Base-by-base conservation (phyloP, 768 basidiomycete genomes). In the Xerocomellus dryophilus region DNA sequence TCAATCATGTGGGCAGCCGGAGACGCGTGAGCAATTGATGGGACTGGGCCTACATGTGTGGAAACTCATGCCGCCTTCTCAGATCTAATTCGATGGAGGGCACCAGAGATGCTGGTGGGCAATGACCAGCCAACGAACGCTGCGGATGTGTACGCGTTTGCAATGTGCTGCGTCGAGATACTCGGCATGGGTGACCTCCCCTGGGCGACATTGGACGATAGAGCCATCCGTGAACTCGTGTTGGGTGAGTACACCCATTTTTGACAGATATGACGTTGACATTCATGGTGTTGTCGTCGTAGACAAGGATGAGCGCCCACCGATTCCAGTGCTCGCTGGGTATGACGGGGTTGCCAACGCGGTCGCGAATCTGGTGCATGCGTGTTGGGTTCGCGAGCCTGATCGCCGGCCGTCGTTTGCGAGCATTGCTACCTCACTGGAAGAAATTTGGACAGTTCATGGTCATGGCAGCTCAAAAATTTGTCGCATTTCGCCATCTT, bases 21-120 rank as follows among this genome's bases (percentile, higher is more conserved):
- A 72, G 32, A 73, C 76, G 53, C 74, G 83, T 85, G 59, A 47
- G 62, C 56, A 5, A 1, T 27, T 9, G 20, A 51, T 14, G 5
- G 5, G 4, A 15, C 1, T 10, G 10, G 10, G 9, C 27, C 18
- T 40, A 6, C 23, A 20, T 29, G 7, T 18, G 27, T 35, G 32
- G 7, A 39, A 35, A 34, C 43, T 61, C 32, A 32, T 1, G 15
- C 43, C 0, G 5, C 10, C 10, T 40, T 43, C 25, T 82, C 77
- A 61, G 91, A 84, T 2, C 85, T 83, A 0, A 65, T 86, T 44
- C 76, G 85, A 32, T 91, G 88, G 88, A 81, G 81, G 58, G 81
- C 84, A 5, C 88, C 88, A 0, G 86, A 90, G 63, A 69, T 88
- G 42, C 73, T 88, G 69, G 64, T 65, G 20, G 84, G 81, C 2